Evolutionary conservation across 805 yeast genomes (phyloP).

Genomic region (Kodamaea leandrae): DNA sequence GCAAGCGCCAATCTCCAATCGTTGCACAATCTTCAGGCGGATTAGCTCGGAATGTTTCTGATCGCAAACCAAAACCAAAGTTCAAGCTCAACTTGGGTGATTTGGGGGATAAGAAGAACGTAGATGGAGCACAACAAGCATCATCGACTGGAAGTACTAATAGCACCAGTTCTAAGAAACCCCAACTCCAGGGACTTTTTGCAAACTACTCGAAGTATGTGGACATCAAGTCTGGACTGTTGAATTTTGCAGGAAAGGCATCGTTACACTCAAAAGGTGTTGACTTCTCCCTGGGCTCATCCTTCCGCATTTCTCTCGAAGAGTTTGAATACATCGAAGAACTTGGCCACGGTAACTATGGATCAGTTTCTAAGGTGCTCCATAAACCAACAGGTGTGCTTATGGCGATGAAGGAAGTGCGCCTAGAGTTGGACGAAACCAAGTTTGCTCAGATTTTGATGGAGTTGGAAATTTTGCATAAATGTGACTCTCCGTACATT

Average conservation of each 20-base stretch:
- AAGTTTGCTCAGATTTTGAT: constrained; percentile 90
- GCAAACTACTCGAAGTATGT: constrained; percentile 83
- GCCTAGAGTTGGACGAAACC: constrained; percentile 89
- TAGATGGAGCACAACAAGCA: not conserved
- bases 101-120: constrained; percentile 10
- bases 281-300: constrained; percentile 83
- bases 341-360: constrained; percentile 94
- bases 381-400: constrained; percentile 89
- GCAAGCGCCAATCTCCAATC: constrained; percentile 2
- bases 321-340: constrained; percentile 82
- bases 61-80: constrained; percentile 39
- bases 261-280: constrained; percentile 89
- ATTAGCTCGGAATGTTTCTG: constrained; percentile 36
- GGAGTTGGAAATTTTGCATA: constrained; percentile 93
- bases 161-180: constrained; percentile 14
- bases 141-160: constrained; percentile 4
- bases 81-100: constrained; percentile 34
- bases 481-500: constrained; percentile 84
- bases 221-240: constrained; percentile 87
- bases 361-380: constrained; percentile 88
- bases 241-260: constrained; percentile 91
- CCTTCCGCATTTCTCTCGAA: constrained; percentile 81
- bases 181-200: constrained; percentile 60
- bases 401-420: constrained; percentile 97
- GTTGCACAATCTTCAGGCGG: constrained; percentile 29